Conservation (phyloP, 2,329 filamentous ascomycete species). For the Penicillium sp. region DNA sequence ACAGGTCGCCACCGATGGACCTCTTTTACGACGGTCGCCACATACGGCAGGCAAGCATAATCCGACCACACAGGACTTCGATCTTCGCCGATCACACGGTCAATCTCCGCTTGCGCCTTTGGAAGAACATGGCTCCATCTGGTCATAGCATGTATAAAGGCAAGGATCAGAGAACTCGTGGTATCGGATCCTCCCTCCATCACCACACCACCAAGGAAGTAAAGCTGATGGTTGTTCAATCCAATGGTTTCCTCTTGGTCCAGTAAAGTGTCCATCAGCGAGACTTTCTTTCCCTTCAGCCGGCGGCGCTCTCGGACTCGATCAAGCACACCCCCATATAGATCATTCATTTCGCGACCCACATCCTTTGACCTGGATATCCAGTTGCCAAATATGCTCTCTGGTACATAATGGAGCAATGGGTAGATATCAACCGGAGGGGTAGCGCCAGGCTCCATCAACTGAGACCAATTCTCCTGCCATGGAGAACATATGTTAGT, state of each 20-base stretch:
- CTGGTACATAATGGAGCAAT: neutral
- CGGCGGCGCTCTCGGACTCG: neutral
- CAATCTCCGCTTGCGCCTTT: neutral
- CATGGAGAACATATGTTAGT: neutral
- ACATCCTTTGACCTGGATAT: neutral
- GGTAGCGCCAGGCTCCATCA: conserved; percentile 4
- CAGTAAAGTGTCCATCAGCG: neutral
- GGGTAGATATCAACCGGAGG: neutral
- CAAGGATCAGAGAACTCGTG: neutral
- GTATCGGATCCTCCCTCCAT: conserved; percentile 4
- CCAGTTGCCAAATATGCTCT: neutral
- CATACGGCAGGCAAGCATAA: neutral
- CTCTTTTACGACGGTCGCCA: neutral
- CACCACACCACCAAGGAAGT: neutral
- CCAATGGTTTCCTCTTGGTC: neutral
- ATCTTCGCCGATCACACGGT: neutral
- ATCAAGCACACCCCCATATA: neutral
- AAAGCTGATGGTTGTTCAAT: neutral
- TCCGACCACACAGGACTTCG: neutral
- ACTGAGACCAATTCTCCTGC: conserved; percentile 1
- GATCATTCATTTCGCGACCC: neutral
- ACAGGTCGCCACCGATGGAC: neutral
- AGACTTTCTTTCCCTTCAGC: neutral
- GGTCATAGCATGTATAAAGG: conserved; percentile 3
- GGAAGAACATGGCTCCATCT: neutral